These are phyloP conservation scores for Lactuca saligna DNA, from an alignment of 129 eudicot species.

Conservation along the genomic window DNA sequence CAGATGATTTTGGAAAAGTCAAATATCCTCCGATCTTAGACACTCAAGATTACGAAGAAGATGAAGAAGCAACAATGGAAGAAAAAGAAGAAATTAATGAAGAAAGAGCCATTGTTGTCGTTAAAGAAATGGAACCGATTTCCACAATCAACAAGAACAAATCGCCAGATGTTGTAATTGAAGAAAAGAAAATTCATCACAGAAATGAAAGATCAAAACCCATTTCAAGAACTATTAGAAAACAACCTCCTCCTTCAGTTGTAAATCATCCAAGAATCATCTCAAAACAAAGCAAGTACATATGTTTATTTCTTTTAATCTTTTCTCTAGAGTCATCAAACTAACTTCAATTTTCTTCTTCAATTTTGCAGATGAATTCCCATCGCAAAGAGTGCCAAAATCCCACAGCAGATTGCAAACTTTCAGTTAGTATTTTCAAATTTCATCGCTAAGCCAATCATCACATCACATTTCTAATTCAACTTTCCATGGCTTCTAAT, in stretches of 20 bases:
- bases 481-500: slow-evolving; percentile 3
- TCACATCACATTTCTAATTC: neutral
- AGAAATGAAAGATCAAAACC: slow-evolving; percentile 41
- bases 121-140: slow-evolving; percentile 49
- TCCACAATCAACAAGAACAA: slow-evolving; percentile 7
- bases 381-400: slow-evolving; percentile 43
- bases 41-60: slow-evolving; percentile 32
- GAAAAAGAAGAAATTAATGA: slow-evolving; percentile 38
- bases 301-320: slow-evolving; percentile 10
- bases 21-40: slow-evolving; percentile 19
- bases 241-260: slow-evolving; percentile 41
- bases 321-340: neutral
- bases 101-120: slow-evolving; percentile 47
- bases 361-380: slow-evolving; percentile 32
- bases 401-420: slow-evolving; percentile 56
- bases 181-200: slow-evolving; percentile 43
- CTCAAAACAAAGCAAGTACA: slow-evolving; percentile 51
- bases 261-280: slow-evolving; percentile 42
- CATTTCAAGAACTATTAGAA: slow-evolving; percentile 40
- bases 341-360: slow-evolving; percentile 12
- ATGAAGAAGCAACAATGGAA: slow-evolving; percentile 28
- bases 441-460: neutral
- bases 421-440: slow-evolving; percentile 47
- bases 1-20: slow-evolving; percentile 23
- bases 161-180: slow-evolving; percentile 30